These are phyloP conservation scores for Fusarium incarnatum DNA, from an alignment of 2,329 filamentous ascomycete genomes.

Conservation along the genomic window DNA sequence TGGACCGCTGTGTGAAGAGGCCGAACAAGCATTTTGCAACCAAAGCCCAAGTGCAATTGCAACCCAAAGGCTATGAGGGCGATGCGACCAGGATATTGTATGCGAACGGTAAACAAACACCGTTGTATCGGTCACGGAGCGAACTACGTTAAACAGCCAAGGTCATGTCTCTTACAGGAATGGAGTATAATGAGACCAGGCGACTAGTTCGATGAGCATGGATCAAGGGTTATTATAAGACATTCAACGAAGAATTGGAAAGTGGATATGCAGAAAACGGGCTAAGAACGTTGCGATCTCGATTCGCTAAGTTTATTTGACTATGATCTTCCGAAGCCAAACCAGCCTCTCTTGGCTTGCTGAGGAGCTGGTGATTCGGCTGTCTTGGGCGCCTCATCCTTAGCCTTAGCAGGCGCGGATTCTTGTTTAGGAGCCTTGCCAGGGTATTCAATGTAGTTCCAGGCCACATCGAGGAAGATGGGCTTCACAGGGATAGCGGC, in stretches of 20 bases:
- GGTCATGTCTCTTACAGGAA: conserved; percentile 36
- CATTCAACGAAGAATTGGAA: conserved; percentile 22
- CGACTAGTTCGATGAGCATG: conserved; percentile 33
- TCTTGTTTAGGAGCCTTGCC: conserved; percentile 59
- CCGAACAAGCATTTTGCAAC: conserved; percentile 14
- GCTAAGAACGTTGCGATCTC: conserved; percentile 23
- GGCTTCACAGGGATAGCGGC: conserved; percentile 91
- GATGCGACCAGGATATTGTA: background rate
- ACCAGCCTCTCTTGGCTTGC: conserved; percentile 76
- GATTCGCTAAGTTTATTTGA: conserved; percentile 33
- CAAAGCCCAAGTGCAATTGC: background rate
- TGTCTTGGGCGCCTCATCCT: conserved; percentile 45
- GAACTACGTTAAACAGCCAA: conserved; percentile 9
- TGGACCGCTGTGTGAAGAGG: conserved; percentile 12
- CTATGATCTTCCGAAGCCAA: conserved; percentile 72
- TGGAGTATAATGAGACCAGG: conserved; percentile 32
- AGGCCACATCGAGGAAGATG: conserved; percentile 94
- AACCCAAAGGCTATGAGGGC: background rate
- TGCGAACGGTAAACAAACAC: conserved; percentile 33
- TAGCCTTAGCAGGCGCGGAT: conserved; percentile 39
- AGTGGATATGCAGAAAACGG: conserved; percentile 9
- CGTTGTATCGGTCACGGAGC: conserved; percentile 15
- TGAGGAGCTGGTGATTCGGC: conserved; percentile 50
- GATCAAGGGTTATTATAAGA: conserved; percentile 31
- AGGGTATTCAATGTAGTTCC: conserved; percentile 97